phyloP scores from a whole-genome alignment of 345 rosid species.

The Geranium brycei region DNA sequence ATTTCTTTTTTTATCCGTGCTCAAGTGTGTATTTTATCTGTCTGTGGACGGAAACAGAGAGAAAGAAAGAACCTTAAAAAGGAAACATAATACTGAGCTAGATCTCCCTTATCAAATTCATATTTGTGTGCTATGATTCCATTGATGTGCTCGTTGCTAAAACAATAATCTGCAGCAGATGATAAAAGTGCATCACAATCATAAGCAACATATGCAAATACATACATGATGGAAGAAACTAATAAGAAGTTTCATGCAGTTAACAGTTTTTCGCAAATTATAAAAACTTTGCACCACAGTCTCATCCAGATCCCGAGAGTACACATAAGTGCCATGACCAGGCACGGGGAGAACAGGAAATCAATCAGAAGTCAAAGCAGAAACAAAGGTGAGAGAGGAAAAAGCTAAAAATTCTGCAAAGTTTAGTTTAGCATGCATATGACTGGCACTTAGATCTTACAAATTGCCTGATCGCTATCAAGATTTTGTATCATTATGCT shows the following conservation, averaged over 20 bases:
- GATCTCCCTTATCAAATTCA: slow-evolving; percentile 43
- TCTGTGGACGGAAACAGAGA: slow-evolving; percentile 2
- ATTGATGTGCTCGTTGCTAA: slow-evolving; percentile 55
- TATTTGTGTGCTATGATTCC: slow-evolving; percentile 37
- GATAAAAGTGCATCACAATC: slow-evolving; percentile 5
- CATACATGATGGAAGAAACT: not conserved
- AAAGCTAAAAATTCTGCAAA: slow-evolving; percentile 5
- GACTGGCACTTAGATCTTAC: slow-evolving; percentile 22
- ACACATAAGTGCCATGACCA: not conserved
- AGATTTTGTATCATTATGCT: slow-evolving; percentile 63
- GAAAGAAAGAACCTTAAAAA: slow-evolving; percentile 38
- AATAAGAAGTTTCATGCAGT: not conserved
- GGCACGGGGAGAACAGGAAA: not conserved
- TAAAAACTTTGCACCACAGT: not conserved
- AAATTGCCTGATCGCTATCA: slow-evolving; percentile 42
- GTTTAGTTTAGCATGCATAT: slow-evolving; percentile 4
- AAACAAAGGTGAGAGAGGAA: slow-evolving; percentile 1
- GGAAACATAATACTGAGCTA: slow-evolving; percentile 46
- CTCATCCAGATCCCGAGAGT: not conserved
- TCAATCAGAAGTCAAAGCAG: not conserved
- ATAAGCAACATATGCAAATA: not conserved
- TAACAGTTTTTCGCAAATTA: not conserved
- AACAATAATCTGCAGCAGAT: slow-evolving; percentile 43
- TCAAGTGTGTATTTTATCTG: not conserved
- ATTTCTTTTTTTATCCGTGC: not conserved